Conservation (phyloP, 2,329 filamentous ascomycete genomes). For the Aspergillus phoenicis region DNA sequence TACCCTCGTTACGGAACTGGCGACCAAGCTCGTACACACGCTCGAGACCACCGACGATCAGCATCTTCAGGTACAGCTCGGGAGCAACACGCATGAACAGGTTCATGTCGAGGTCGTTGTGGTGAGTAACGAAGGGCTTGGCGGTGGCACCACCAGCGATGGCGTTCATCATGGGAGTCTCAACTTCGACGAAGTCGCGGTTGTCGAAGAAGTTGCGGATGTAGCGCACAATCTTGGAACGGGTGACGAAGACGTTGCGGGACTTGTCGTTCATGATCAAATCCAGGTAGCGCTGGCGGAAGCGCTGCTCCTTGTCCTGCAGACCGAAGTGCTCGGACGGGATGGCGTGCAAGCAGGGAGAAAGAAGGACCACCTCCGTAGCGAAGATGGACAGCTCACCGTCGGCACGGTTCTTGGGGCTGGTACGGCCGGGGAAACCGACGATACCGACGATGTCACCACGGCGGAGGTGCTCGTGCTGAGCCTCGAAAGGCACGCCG, state of each 20-base stretch:
- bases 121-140: slow-evolving; percentile 90
- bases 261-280: slow-evolving; percentile 94
- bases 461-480: slow-evolving; percentile 85
- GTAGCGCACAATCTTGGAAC: slow-evolving; percentile 84
- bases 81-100: slow-evolving; percentile 94
- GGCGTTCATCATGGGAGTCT: slow-evolving; percentile 96
- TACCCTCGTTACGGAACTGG: slow-evolving; percentile 92
- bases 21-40: slow-evolving; percentile 94
- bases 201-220: slow-evolving; percentile 87
- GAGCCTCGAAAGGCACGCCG: slow-evolving; percentile 73
- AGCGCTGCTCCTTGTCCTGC: slow-evolving; percentile 91
- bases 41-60: slow-evolving; percentile 90
- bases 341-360: slow-evolving; percentile 87
- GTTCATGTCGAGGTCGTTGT: slow-evolving; percentile 94
- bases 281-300: slow-evolving; percentile 91
- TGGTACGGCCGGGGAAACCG: slow-evolving; percentile 81
- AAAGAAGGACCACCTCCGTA: slow-evolving; percentile 78
- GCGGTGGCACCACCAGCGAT: slow-evolving; percentile 96
- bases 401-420: slow-evolving; percentile 83
- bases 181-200: slow-evolving; percentile 87
- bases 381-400: slow-evolving; percentile 96
- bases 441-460: slow-evolving; percentile 91
- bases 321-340: slow-evolving; percentile 87
- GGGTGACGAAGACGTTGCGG: slow-evolving; percentile 78
- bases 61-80: slow-evolving; percentile 95